Evolutionary conservation across 257 asterid genomes (phyloP).

Genomic region (Linderniella brevidens): DNA sequence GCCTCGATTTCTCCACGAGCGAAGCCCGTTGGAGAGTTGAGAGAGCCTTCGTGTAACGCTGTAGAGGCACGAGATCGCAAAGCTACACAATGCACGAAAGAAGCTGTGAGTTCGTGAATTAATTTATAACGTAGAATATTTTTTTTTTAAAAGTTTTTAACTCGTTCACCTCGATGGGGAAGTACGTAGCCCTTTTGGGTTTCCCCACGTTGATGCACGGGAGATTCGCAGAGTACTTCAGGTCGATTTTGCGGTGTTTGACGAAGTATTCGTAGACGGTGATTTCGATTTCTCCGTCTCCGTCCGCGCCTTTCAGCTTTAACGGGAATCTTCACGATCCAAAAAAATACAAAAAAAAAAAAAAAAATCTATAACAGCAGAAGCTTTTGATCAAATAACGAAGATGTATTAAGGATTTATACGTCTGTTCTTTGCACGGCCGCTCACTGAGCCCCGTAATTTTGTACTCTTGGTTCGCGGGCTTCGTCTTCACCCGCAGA

Average conservation of each 20-base stretch:
- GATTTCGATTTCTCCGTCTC: constrained; percentile 34
- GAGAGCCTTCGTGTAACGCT: constrained; percentile 63
- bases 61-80: constrained; percentile 75
- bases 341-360: no score
- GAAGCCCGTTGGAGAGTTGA: constrained; percentile 48
- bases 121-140: no score
- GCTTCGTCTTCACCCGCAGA: constrained; percentile 56
- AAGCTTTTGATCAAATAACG: no score
- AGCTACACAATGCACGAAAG: constrained; percentile 31
- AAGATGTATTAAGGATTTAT: constrained; percentile 3
- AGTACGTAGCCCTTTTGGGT: constrained; percentile 68
- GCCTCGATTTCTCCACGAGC: constrained; percentile 61
- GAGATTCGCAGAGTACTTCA: constrained; percentile 68
- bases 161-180: constrained; percentile 66
- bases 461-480: constrained; percentile 58
- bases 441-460: constrained; percentile 69
- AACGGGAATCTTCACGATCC: no score
- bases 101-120: no score
- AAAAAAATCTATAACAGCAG: no score
- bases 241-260: constrained; percentile 47
- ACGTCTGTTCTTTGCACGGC: constrained; percentile 79
- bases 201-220: constrained; percentile 92
- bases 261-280: constrained; percentile 87
- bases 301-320: constrained; percentile 17
- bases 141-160: not conserved